Percentiles rank a stretch among this genome's conserved stretches.
These are phyloP conservation scores for Arthrobotrys megalospora DNA, from an alignment of 2,329 filamentous ascomycete species.

Conservation along the genomic window DNA sequence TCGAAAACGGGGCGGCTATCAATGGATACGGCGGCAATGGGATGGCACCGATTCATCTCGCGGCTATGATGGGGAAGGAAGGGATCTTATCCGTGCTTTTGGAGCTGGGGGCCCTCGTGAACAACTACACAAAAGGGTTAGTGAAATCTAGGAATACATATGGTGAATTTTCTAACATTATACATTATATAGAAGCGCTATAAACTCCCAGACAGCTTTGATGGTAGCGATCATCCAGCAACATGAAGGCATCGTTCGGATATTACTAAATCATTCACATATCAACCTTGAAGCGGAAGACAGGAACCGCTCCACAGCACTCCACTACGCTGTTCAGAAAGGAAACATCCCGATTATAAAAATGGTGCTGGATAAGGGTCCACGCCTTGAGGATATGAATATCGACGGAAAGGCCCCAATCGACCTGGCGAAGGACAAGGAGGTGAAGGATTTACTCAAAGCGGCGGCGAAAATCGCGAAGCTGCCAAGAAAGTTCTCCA, in stretches of 20 bases:
- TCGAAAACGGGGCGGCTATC: constrained; percentile 54
- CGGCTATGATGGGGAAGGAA: constrained; percentile 53
- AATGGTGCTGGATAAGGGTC: constrained; percentile 51
- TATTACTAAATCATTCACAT: constrained; percentile 49
- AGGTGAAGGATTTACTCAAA: constrained; percentile 51
- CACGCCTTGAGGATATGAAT: constrained; percentile 55
- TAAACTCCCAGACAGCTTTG: constrained; percentile 61
- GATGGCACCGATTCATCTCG: constrained; percentile 57
- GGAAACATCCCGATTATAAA: constrained; percentile 49
- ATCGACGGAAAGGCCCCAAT: constrained; percentile 59
- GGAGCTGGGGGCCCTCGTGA: constrained; percentile 46
- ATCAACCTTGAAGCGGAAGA: constrained; percentile 57
- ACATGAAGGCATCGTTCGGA: constrained; percentile 53
- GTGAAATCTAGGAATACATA: not conserved
- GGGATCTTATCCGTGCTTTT: constrained; percentile 47
- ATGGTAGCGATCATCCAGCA: constrained; percentile 57
- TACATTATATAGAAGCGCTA: constrained; percentile 35
- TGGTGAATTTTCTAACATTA: constrained; percentile 5
- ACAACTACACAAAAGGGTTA: constrained; percentile 59
- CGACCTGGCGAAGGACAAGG: constrained; percentile 58
- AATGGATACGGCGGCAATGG: constrained; percentile 55
- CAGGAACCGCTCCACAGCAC: constrained; percentile 53
- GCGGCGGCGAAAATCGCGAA: constrained; percentile 40
- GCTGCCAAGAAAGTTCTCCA: constrained; percentile 52
- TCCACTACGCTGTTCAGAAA: constrained; percentile 59